phyloP scores from a whole-genome alignment of 257 asterid species.

The Forsythia suspensa region DNA sequence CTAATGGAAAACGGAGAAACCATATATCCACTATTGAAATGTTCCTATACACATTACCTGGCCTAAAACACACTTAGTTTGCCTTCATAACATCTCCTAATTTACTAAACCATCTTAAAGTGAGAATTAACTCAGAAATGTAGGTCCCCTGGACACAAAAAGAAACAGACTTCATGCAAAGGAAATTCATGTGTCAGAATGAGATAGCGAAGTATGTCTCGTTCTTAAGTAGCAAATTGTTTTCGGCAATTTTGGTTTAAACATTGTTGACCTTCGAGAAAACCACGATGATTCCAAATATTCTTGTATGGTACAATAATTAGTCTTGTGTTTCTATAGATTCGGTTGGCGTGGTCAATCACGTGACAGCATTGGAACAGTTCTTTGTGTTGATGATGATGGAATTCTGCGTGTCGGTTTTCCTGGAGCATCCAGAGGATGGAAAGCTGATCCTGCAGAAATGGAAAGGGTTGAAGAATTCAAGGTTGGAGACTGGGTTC shows the following conservation, averaged over 20 bases:
- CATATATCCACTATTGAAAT: background rate
- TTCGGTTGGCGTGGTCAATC: conserved; percentile 99
- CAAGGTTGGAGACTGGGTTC: conserved; percentile 99
- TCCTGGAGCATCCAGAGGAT: conserved; percentile 99
- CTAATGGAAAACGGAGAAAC: background rate
- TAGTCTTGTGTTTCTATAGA: conserved; percentile 47
- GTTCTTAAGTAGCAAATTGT: background rate
- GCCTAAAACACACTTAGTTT: background rate
- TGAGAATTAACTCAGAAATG: background rate
- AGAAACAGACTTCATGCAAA: background rate
- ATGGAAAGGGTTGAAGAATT: conserved; percentile 99
- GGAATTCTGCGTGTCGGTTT: conserved; percentile 97
- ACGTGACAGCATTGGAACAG: conserved; percentile 92
- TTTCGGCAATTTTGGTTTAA: background rate
- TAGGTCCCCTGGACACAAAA: background rate
- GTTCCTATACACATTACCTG: background rate
- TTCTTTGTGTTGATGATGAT: conserved; percentile 97
- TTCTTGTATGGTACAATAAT: conserved; percentile 11
- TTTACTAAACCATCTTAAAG: background rate
- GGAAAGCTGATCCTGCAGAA: conserved; percentile 99
- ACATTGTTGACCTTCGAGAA: background rate
- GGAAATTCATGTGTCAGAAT: background rate
- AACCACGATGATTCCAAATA: background rate
- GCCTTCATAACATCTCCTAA: background rate
- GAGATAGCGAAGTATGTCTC: background rate